Evolutionary conservation across 2,329 filamentous ascomycete genomes (phyloP).

Genomic region (Periglandula ipomoeae): DNA sequence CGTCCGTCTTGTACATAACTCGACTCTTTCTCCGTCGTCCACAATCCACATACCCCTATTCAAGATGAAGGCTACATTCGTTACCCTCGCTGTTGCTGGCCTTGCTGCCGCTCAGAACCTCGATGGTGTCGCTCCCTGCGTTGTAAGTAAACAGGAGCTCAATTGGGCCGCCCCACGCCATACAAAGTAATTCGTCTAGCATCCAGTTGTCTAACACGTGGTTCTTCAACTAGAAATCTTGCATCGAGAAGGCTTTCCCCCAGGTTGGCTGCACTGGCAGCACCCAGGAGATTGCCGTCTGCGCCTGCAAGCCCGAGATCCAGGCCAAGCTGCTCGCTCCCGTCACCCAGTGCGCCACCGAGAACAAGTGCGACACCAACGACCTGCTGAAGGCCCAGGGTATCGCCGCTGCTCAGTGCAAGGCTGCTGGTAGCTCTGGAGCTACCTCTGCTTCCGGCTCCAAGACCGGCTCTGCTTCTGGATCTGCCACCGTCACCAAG

Average conservation of each 20-base stretch:
- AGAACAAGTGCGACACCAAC: constrained; percentile 21
- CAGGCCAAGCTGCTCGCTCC: constrained; percentile 21
- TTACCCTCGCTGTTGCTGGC: constrained; percentile 24
- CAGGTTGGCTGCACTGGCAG: constrained; percentile 9
- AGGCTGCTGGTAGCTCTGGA: constrained; percentile 9
- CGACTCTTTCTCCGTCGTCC: neutral
- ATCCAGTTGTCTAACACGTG: neutral
- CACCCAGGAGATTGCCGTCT: constrained; percentile 16
- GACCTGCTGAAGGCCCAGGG: constrained; percentile 23
- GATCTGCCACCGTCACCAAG: constrained; percentile 5
- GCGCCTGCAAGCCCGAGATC: constrained; percentile 30
- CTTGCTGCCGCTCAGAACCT: constrained; percentile 30
- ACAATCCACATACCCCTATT: neutral
- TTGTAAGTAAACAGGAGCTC: constrained; percentile 23
- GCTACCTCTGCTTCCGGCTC: too few species aligned
- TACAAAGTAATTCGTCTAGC: too few species aligned
- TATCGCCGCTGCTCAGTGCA: constrained; percentile 23
- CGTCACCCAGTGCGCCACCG: constrained; percentile 23
- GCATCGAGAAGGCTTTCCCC: constrained; percentile 26
- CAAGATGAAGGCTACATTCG: constrained; percentile 32
- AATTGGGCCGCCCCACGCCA: neutral
- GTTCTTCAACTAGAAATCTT: constrained; percentile 17
- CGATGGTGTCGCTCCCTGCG: constrained; percentile 26
- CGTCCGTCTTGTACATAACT: constrained; percentile 3
- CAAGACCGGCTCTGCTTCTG: constrained; percentile 1